phyloP scores from a whole-genome alignment of 2,329 filamentous ascomycete genomes.

The Cladophialophora immunda region DNA sequence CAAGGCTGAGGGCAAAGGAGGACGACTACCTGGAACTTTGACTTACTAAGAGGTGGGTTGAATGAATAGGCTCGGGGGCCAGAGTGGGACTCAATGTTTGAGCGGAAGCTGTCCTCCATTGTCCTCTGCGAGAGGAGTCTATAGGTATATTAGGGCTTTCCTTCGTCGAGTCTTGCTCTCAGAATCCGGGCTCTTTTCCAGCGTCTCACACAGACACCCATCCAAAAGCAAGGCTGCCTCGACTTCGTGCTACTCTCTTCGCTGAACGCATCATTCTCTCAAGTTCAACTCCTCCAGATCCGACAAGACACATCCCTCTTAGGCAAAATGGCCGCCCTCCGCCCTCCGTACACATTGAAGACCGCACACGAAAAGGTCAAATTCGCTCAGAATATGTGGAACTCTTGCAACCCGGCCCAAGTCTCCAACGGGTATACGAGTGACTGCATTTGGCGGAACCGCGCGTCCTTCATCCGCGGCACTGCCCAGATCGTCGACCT shows the following conservation, averaged over 20 bases:
- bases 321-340: conserved; percentile 49
- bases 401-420: conserved; percentile 70
- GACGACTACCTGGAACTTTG: not conserved
- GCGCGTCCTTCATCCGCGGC: conserved; percentile 71
- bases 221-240: not conserved
- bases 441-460: conserved; percentile 82
- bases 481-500: conserved; percentile 73
- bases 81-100: not conserved
- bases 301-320: not conserved
- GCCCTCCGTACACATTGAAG: conserved; percentile 78
- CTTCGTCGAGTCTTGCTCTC: not conserved
- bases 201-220: not conserved
- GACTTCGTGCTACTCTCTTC: not conserved
- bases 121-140: not conserved
- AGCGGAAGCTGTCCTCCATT: not conserved
- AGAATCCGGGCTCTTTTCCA: not conserved
- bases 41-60: conserved; percentile 2
- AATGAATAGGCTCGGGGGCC: not conserved
- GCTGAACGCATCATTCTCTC: not conserved
- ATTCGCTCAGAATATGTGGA: conserved; percentile 84
- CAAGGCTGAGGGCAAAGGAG: not conserved
- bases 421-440: conserved; percentile 78
- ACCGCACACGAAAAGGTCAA: conserved; percentile 81
- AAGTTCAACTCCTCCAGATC: not conserved
- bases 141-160: not conserved